These are phyloP conservation scores for Takashimella tepidaria DNA, from an alignment of 1,284 basidiomycete species.

Conservation along the genomic window DNA sequence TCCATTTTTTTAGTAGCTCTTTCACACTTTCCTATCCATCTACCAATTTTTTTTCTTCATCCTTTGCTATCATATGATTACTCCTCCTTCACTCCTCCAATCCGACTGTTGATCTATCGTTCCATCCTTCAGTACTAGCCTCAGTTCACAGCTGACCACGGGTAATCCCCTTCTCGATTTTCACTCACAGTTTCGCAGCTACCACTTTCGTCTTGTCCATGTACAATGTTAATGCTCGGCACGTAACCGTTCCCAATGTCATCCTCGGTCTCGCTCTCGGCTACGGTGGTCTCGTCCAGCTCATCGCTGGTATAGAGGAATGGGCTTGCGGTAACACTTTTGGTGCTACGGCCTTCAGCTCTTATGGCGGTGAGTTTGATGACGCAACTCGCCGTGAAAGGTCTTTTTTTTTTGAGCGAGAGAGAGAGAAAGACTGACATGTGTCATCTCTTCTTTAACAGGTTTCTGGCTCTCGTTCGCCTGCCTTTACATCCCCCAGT, in stretches of 20 bases:
- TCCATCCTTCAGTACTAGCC: not conserved
- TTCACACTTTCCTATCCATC: not conserved
- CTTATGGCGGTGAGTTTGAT: conserved; percentile 68
- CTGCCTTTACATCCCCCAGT: conserved; percentile 42
- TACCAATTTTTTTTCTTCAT: not conserved
- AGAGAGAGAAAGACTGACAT: no score
- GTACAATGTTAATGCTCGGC: conserved; percentile 45
- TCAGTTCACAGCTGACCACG: not conserved
- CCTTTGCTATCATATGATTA: not conserved
- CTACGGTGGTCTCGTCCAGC: conserved; percentile 72
- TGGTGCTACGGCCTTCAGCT: conserved; percentile 64
- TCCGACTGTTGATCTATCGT: not conserved
- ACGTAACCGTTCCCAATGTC: conserved; percentile 58
- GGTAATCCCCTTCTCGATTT: no score
- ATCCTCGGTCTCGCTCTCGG: conserved; percentile 78
- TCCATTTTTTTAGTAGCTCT: no score
- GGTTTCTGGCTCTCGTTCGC: conserved; percentile 52
- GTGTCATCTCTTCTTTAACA: no score
- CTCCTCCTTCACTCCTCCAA: not conserved
- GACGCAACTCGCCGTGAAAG: no score
- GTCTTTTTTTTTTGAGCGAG: no score
- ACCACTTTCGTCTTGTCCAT: conserved; percentile 55
- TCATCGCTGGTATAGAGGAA: conserved; percentile 56
- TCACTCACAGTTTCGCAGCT: conserved; percentile 48
- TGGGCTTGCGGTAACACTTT: conserved; percentile 67